These are phyloP conservation scores for Psidium guajava DNA, from an alignment of 345 rosid species.

Conservation along the genomic window DNA sequence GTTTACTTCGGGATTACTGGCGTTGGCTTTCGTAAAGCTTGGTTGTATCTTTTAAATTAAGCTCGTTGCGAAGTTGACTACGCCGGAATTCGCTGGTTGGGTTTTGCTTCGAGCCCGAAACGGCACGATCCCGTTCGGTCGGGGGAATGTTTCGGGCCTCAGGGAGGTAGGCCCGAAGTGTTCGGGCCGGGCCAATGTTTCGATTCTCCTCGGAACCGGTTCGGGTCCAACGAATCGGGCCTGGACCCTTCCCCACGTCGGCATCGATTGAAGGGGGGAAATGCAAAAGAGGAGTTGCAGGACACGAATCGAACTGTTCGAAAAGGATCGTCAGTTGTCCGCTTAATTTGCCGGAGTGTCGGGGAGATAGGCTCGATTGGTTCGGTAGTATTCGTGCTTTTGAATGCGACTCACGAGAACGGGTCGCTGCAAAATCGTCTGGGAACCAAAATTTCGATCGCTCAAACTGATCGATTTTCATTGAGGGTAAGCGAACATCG, in stretches of 20 bases:
- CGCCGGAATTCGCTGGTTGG: not conserved
- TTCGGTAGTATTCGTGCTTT: not conserved
- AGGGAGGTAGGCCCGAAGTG: too few species aligned
- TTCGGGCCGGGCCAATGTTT: too few species aligned
- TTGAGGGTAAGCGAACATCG: not conserved
- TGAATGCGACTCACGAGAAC: not conserved
- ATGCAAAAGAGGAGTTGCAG: not conserved
- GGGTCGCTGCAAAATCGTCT: not conserved
- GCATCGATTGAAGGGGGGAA: too few species aligned
- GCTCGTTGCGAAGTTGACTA: not conserved
- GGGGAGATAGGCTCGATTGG: not conserved
- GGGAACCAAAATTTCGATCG: not conserved
- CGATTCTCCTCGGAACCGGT: too few species aligned
- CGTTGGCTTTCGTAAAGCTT: accelerated
- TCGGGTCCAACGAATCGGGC: too few species aligned
- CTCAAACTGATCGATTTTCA: not conserved
- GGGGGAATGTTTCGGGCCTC: too few species aligned
- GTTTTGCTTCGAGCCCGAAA: not conserved
- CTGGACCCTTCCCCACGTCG: too few species aligned
- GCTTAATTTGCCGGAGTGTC: not conserved
- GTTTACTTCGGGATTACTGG: not conserved
- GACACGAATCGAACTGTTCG: not conserved
- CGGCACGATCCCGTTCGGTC: too few species aligned
- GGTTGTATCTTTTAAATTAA: not conserved
- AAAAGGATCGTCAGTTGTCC: not conserved